These are phyloP conservation scores for Salix viminalis DNA, from an alignment of 345 rosid species.

Conservation along the genomic window DNA sequence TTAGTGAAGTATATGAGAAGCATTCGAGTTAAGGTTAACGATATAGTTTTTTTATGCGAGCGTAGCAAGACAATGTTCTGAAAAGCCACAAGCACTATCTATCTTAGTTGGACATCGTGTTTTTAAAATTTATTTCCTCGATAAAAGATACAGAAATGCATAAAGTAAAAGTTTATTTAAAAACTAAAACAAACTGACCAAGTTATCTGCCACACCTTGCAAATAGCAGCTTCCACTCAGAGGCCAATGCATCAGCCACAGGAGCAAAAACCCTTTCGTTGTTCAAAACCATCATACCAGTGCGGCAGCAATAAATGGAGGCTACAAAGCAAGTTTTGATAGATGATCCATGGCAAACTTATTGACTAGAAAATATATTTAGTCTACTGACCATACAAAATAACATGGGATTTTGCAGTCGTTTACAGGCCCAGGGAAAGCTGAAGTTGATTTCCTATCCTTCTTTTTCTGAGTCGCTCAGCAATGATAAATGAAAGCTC, in stretches of 20 bases:
- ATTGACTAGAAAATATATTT: conserved; percentile 9
- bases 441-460: conserved; percentile 15
- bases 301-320: background rate
- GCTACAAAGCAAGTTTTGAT: background rate
- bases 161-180: background rate
- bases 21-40: too few relatives aligned
- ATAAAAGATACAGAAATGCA: conserved; percentile 3
- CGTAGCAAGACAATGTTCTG: background rate
- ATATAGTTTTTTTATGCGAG: too few relatives aligned
- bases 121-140: background rate
- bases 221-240: conserved; percentile 7
- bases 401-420: background rate
- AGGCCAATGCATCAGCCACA: background rate
- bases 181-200: background rate
- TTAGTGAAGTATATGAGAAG: too few relatives aligned
- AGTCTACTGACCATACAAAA: conserved; percentile 1
- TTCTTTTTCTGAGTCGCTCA: conserved; percentile 21
- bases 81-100: background rate
- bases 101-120: too few relatives aligned
- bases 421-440: conserved; percentile 1
- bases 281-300: background rate
- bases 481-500: conserved; percentile 27
- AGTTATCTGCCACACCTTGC: background rate
- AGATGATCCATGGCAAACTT: conserved; percentile 4
- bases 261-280: background rate